Conservation (phyloP, 805 yeast species). For the Starmerella davenportii region DNA sequence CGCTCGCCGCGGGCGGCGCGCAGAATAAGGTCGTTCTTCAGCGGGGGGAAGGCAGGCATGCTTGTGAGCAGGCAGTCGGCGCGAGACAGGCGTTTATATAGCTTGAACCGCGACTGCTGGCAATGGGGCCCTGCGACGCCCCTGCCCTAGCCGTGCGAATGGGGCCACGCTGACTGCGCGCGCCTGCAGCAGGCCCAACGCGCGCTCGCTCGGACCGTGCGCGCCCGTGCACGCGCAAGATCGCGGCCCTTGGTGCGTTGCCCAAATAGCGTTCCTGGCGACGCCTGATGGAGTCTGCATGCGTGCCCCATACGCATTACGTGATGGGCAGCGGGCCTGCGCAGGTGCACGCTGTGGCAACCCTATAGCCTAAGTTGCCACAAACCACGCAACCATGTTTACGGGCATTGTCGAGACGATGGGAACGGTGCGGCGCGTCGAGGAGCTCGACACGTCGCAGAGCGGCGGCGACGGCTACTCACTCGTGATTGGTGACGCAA, state of each 20-base stretch:
- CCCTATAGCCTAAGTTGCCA: neutral
- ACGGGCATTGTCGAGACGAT: slow-evolving; percentile 83
- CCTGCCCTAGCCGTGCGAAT: too few species aligned
- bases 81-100: neutral
- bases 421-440: slow-evolving; percentile 41
- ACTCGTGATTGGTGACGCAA: slow-evolving; percentile 43
- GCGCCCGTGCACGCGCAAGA: too few species aligned
- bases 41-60: slow-evolving; percentile 29
- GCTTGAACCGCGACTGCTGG: neutral
- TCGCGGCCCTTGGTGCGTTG: too few species aligned
- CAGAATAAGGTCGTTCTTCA: slow-evolving; percentile 76
- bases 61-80: too few species aligned
- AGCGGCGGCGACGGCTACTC: slow-evolving; percentile 64
- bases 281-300: too few species aligned
- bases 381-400: slow-evolving; percentile 37
- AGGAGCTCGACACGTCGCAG: slow-evolving; percentile 29
- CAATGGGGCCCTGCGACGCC: too few species aligned
- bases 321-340: too few species aligned
- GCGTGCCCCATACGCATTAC: too few species aligned
- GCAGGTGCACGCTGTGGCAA: neutral
- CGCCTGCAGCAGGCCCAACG: too few species aligned
- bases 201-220: too few species aligned
- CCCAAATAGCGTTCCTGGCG: too few species aligned
- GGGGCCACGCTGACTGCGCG: too few species aligned
- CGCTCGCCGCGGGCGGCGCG: slow-evolving; percentile 80